Evolutionary conservation across 495 filamentous ascomycete genomes (phyloP).

Genomic region (Penicillium cataractarum): DNA sequence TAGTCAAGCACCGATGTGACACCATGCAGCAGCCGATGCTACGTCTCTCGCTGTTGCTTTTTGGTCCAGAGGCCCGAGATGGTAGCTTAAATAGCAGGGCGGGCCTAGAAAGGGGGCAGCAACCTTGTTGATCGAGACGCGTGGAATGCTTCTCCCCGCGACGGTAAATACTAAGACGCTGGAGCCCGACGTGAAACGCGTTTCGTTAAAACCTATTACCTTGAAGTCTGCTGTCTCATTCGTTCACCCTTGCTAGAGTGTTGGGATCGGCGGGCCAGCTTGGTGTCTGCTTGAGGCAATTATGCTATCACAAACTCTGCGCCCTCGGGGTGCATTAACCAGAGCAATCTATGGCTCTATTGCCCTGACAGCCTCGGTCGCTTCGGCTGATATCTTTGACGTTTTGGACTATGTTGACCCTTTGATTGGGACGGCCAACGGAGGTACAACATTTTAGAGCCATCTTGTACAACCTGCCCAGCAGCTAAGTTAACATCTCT

Average conservation of each 20-base stretch:
- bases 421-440: slow-evolving; percentile 62
- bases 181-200: background rate
- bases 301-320: slow-evolving; percentile 7
- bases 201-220: background rate
- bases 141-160: slow-evolving; percentile 27
- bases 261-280: background rate
- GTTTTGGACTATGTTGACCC: slow-evolving; percentile 54
- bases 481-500: slow-evolving; percentile 22
- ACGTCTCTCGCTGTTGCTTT: slow-evolving; percentile 14
- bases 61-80: background rate
- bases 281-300: background rate
- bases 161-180: slow-evolving; percentile 24
- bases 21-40: slow-evolving; percentile 11
- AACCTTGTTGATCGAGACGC: slow-evolving; percentile 19
- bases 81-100: background rate
- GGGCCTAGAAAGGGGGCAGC: slow-evolving; percentile 4
- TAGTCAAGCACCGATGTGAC: slow-evolving; percentile 6
- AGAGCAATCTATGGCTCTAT: slow-evolving; percentile 18
- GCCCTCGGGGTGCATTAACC: slow-evolving; percentile 4
- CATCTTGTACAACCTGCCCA: background rate
- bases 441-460: slow-evolving; percentile 42
- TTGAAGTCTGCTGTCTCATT: background rate
- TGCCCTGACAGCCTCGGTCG: slow-evolving; percentile 11
- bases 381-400: slow-evolving; percentile 27
- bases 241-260: background rate